A percentile compares a stretch with the other conserved stretches of the same genome.
These are phyloP conservation scores for Selenicereus undatus DNA, from an alignment of 148 eudicot species.

Conservation along the genomic window DNA sequence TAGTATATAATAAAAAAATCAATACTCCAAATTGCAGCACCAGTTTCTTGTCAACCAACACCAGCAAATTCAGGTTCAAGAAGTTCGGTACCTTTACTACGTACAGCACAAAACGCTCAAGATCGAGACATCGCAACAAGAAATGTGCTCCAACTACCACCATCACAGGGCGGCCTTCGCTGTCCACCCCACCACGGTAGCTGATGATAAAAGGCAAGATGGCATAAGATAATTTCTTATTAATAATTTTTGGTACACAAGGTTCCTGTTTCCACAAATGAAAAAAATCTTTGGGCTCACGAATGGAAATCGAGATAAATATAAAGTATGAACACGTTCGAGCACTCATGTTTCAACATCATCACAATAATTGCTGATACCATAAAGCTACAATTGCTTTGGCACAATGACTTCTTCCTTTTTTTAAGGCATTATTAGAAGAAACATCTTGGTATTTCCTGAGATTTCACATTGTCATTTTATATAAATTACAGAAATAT, in stretches of 20 bases:
- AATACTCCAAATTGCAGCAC: neutral
- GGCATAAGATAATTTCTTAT: conserved; percentile 1
- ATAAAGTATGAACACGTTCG: neutral
- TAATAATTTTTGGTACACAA: conserved; percentile 15
- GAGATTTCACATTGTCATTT: neutral
- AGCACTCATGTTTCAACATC: neutral
- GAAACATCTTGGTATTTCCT: neutral
- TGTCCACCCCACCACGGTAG: conserved; percentile 96
- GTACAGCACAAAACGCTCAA: conserved; percentile 76
- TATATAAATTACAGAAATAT: neutral
- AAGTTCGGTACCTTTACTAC: conserved; percentile 71
- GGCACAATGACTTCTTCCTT: neutral
- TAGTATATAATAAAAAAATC: too few relatives aligned
- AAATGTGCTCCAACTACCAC: conserved; percentile 99
- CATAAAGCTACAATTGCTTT: neutral
- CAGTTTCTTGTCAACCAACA: neutral
- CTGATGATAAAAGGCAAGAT: conserved; percentile 38
- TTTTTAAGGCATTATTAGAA: neutral
- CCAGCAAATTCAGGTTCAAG: neutral
- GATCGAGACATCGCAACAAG: conserved; percentile 93
- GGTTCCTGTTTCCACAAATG: neutral
- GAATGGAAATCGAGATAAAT: neutral
- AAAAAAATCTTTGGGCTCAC: neutral
- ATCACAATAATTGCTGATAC: neutral
- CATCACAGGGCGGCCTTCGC: conserved; percentile 97